Percentiles rank a stretch among this genome's conserved stretches.
phyloP scores from a whole-genome alignment of 345 rosid genomes.

The Arabidopsis suecica region DNA sequence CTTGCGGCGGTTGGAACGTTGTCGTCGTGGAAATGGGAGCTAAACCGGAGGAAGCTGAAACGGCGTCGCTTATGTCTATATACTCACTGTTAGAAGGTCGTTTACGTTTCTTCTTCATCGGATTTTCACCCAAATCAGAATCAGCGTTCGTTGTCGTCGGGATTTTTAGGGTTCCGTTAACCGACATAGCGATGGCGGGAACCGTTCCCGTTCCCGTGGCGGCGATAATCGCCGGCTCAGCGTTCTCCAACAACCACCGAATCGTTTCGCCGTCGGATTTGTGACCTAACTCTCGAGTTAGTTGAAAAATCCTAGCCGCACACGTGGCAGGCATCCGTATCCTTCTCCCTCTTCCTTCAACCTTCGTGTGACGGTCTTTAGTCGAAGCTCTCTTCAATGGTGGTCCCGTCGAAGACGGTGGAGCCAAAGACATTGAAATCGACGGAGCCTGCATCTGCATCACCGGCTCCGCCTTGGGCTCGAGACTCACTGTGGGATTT shows the following conservation, averaged over 20 bases:
- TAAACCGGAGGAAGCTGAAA: conserved; percentile 55
- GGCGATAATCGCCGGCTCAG: conserved; percentile 85
- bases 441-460: conserved; percentile 45
- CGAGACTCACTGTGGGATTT: conserved; percentile 9
- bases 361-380: conserved; percentile 93
- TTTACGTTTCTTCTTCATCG: conserved; percentile 67
- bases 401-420: conserved; percentile 43
- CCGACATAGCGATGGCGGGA: conserved; percentile 93
- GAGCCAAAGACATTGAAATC: conserved; percentile 41
- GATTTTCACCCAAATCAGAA: conserved; percentile 50
- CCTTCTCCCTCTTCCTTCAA: conserved; percentile 92
- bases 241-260: conserved; percentile 84
- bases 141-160: conserved; percentile 66
- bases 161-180: conserved; percentile 81
- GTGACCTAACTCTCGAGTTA: conserved; percentile 88
- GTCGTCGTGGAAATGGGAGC: conserved; percentile 53
- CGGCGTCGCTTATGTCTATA: conserved; percentile 61
- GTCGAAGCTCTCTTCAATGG: conserved; percentile 68
- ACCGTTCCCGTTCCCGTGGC: conserved; percentile 95
- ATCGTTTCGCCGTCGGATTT: conserved; percentile 94
- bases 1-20: conserved; percentile 19
- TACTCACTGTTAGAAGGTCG: conserved; percentile 79
- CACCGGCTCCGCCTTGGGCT: conserved; percentile 55
- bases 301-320: conserved; percentile 88
- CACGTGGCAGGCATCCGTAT: conserved; percentile 96